Base-by-base conservation (phyloP, 108 stramenopile genomes). In the Chaetoceros tenuissimus region DNA sequence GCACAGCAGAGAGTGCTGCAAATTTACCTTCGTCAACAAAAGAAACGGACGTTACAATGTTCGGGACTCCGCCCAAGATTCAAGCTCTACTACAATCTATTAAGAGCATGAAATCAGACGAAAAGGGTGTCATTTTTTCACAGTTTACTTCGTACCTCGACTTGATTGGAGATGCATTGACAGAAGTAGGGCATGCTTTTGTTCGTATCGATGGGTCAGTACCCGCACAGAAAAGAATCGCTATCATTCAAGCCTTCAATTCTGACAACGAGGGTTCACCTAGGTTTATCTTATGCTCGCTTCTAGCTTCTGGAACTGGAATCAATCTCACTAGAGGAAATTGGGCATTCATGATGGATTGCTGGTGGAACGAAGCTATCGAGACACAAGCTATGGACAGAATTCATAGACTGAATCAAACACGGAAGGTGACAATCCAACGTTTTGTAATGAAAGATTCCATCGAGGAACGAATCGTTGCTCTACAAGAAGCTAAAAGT, bases 241-340 rank as follows among this genome's bases (percentile, higher is more conserved):
- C 62, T 22, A 59, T 50, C 18, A 72, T 74, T 30, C 55, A 29
- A 8, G 61, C 21, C 1, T 77, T 72, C 43, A 65, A 68, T 23
- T 48, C 67, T 1, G 72, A 75, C 48, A 56, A 34, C 2, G n/a
- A n/a, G n/a, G n/a, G n/a, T n/a, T n/a, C n/a, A n/a, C 72, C 78
- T 30, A 68, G 69, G 3, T 64, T 79, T 51, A 75, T 75, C 29
- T 26, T 81, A 3, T 69, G 68, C 48, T 63, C 62, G 31, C 30
- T 69, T 3, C 29, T 31, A 22, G 68, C 68, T 17, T 28, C 46
- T 51, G 85, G 85, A 10, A 80, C 79, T 24, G 85, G 81, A n/a
- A 81, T 86, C 74, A 86, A 78, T 53, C 72, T 86, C 10, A 84
- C 81, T 20, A 64, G 81, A 0, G 85, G 69, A 21, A 81, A 78